Percentiles rank a stretch among this genome's conserved stretches.
Evolutionary conservation across 257 asterid species (phyloP).

Genomic region (Solanum rostratum): DNA sequence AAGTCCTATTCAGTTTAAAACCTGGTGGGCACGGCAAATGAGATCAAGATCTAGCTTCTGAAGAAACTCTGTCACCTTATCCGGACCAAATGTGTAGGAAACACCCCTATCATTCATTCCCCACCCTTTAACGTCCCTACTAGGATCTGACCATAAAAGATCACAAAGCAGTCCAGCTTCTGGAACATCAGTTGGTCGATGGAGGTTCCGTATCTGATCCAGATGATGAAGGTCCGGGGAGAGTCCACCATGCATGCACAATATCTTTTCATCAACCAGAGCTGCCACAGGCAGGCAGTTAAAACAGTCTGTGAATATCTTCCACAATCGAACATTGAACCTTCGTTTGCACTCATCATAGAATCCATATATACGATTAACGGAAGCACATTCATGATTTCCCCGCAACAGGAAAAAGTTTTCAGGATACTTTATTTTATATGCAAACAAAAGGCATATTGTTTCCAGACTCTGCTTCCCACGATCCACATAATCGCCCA

Average conservation of each 20-base stretch:
- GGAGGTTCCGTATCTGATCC: slow-evolving; percentile 59
- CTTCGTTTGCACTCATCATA: slow-evolving; percentile 74
- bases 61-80: slow-evolving; percentile 56
- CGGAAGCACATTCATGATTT: slow-evolving; percentile 75
- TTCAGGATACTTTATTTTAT: slow-evolving; percentile 62
- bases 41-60: slow-evolving; percentile 68
- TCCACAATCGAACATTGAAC: slow-evolving; percentile 61
- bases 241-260: slow-evolving; percentile 88
- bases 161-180: slow-evolving; percentile 72
- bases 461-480: slow-evolving; percentile 84
- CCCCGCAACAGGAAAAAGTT: slow-evolving; percentile 78
- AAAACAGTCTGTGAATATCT: slow-evolving; percentile 61
- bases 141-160: slow-evolving; percentile 71
- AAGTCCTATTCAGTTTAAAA: neutral
- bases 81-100: slow-evolving; percentile 64
- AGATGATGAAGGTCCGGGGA: slow-evolving; percentile 55
- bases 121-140: slow-evolving; percentile 69
- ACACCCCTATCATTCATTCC: slow-evolving; percentile 71
- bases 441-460: slow-evolving; percentile 68
- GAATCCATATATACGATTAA: slow-evolving; percentile 69
- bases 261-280: slow-evolving; percentile 59
- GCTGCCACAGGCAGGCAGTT: slow-evolving; percentile 80
- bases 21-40: slow-evolving; percentile 84
- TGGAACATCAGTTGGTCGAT: slow-evolving; percentile 64
- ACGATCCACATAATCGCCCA: slow-evolving; percentile 79